phyloP scores from a whole-genome alignment of 345 rosid genomes.

The Corchorus olitorius region DNA sequence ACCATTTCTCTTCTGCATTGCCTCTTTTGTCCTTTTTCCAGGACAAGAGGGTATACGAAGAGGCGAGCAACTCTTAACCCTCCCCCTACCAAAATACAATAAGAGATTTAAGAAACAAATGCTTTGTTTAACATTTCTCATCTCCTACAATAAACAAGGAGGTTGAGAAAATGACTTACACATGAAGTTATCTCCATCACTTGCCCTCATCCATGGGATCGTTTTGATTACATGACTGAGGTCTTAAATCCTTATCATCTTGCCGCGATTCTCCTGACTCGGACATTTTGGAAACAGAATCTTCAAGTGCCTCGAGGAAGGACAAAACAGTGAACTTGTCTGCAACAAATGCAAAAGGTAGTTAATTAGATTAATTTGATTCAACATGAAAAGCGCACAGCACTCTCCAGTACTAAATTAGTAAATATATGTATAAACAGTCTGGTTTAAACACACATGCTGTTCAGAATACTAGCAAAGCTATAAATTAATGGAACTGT shows the following conservation, averaged over 20 bases:
- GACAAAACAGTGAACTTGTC: conserved; percentile 84
- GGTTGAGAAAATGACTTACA: not conserved
- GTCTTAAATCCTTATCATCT: conserved; percentile 43
- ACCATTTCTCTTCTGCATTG: not conserved
- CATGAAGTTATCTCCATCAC: conserved; percentile 25
- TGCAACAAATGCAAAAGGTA: conserved; percentile 34
- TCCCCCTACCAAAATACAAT: not conserved
- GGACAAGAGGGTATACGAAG: not conserved
- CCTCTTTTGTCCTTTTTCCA: not conserved
- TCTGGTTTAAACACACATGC: not conserved
- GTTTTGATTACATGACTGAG: conserved; percentile 41
- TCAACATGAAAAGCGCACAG: not conserved
- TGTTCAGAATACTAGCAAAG: not conserved
- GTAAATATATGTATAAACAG: not conserved
- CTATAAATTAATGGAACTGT: not conserved
- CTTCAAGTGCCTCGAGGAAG: conserved; percentile 97
- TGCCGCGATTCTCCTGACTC: conserved; percentile 39
- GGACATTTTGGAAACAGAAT: conserved; percentile 50
- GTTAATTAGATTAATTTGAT: not conserved
- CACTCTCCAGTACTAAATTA: not conserved
- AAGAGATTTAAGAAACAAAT: not conserved
- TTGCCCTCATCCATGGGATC: conserved; percentile 65
- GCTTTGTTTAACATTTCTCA: not conserved
- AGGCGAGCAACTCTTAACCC: not conserved
- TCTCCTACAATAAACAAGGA: conserved; percentile 9